These are phyloP conservation scores for Solanum gandarillasii DNA, from an alignment of 257 asterid genomes.

Conservation along the genomic window DNA sequence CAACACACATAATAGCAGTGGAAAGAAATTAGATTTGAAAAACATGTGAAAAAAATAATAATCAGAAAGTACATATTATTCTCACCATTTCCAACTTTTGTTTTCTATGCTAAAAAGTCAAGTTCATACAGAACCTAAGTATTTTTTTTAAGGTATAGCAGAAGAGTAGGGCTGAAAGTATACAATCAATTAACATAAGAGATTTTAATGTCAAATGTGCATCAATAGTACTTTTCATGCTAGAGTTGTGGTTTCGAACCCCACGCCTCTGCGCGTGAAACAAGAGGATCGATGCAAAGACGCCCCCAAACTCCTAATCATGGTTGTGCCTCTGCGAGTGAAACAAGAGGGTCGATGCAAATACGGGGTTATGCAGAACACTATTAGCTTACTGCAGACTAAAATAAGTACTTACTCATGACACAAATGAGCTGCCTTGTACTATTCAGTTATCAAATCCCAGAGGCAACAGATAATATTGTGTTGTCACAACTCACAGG, in stretches of 20 bases:
- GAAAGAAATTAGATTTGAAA: background rate
- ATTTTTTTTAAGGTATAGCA: background rate
- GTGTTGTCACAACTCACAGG: background rate
- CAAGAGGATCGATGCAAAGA: background rate
- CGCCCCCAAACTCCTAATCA: background rate
- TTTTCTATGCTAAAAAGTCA: background rate
- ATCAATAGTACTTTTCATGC: background rate
- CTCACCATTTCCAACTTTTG: background rate
- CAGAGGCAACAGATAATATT: background rate
- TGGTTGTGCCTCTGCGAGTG: background rate
- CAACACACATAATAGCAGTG: background rate
- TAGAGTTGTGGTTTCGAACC: background rate
- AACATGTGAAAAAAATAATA: background rate
- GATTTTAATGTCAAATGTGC: background rate
- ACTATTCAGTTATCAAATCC: background rate
- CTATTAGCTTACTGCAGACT: background rate
- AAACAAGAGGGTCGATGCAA: background rate
- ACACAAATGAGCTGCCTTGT: background rate
- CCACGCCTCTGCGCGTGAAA: background rate
- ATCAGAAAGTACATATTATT: background rate
- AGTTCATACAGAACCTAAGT: background rate
- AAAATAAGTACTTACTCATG: background rate
- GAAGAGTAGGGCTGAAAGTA: background rate
- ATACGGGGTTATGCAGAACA: background rate
- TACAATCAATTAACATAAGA: background rate